A percentile compares a stretch with the other conserved stretches of the same genome.
Conservation (phyloP, 139 green algal species). For the Ostreobium quekettii region DNA sequence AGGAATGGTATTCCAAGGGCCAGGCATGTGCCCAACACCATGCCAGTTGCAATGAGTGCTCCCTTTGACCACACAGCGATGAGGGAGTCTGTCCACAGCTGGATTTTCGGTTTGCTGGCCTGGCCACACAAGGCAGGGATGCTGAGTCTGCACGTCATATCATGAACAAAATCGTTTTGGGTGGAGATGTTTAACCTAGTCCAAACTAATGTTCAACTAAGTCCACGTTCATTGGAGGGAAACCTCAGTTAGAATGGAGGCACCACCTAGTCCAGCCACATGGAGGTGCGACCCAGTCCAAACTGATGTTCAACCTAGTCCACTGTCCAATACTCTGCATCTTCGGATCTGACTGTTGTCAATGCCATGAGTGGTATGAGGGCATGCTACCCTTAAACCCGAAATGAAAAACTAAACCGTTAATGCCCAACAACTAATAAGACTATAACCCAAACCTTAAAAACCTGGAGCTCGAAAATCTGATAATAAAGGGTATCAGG, state of each 20-base stretch:
- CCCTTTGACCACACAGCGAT: conserved; percentile 55
- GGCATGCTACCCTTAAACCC: no score
- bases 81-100: conserved; percentile 53
- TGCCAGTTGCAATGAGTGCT: conserved; percentile 44
- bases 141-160: not conserved
- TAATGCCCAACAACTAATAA: no score
- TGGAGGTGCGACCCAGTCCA: no score
- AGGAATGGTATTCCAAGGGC: conserved; percentile 54
- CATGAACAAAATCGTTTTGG: not conserved
- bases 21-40: conserved; percentile 35
- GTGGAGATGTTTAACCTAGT: not conserved
- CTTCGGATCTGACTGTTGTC: no score
- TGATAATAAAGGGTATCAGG: no score
- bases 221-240: not conserved
- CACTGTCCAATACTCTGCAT: no score
- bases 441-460: no score
- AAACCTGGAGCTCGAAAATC: no score
- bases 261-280: not conserved
- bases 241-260: not conserved
- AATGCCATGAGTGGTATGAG: no score
- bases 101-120: conserved; percentile 37
- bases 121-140: conserved; percentile 14
- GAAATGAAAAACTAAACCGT: no score
- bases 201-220: not conserved
- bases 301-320: no score